These are phyloP conservation scores for Ilex paraguariensis DNA, from an alignment of 305 asterid genomes.

Conservation along the genomic window DNA sequence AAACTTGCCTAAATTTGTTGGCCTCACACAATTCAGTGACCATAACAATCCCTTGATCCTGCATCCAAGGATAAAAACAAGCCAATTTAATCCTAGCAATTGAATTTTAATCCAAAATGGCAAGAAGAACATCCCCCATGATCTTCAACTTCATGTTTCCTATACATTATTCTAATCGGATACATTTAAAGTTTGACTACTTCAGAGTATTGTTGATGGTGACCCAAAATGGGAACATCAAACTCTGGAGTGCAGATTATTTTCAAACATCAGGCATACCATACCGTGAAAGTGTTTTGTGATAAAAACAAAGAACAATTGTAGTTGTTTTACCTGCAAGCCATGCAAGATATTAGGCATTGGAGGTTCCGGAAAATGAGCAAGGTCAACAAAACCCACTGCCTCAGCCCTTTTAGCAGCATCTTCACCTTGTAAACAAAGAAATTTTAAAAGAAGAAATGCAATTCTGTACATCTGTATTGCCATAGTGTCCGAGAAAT, in stretches of 20 bases:
- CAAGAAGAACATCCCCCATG: neutral
- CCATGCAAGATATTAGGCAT: slow-evolving; percentile 96
- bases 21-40: slow-evolving; percentile 78
- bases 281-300: no score
- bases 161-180: neutral
- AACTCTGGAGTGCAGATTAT: neutral
- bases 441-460: slow-evolving; percentile 71
- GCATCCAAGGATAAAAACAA: slow-evolving; percentile 7
- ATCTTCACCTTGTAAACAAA: slow-evolving; percentile 76
- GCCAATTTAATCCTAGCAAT: neutral
- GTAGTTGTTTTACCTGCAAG: slow-evolving; percentile 52
- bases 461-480: slow-evolving; percentile 69
- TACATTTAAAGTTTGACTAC: neutral
- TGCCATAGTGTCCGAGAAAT: slow-evolving; percentile 69
- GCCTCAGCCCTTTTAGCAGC: slow-evolving; percentile 84
- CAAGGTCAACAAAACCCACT: slow-evolving; percentile 79
- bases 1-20: slow-evolving; percentile 49
- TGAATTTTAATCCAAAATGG: neutral
- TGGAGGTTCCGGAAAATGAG: slow-evolving; percentile 93
- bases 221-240: neutral
- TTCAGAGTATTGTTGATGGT: no score
- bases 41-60: slow-evolving; percentile 86
- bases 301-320: neutral
- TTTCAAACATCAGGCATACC: no score
- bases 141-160: no score